Evolutionary conservation across 345 rosid genomes (phyloP).

Genomic region (Euphorbia pulcherrima): DNA sequence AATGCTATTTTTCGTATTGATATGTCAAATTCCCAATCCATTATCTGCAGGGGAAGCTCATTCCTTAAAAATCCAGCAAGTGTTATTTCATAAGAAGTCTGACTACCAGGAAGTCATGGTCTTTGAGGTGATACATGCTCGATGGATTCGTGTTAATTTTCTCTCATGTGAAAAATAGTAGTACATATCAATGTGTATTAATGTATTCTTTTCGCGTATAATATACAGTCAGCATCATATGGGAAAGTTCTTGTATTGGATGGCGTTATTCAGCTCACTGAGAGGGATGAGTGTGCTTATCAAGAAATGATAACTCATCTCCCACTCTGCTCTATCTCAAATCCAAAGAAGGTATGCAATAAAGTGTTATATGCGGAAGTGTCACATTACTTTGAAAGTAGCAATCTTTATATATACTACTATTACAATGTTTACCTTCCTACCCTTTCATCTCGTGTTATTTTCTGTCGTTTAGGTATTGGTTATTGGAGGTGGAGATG

Average conservation of each 20-base stretch:
- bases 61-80: constrained; percentile 79
- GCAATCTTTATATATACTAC: not conserved
- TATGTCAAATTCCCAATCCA: no score
- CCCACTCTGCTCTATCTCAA: constrained; percentile 82
- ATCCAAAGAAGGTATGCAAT: constrained; percentile 68
- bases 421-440: not conserved
- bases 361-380: not conserved
- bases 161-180: no score
- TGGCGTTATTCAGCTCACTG: constrained; percentile 93
- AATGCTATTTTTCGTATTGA: no score
- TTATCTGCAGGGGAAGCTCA: constrained; percentile 82
- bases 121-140: constrained; percentile 67
- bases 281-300: constrained; percentile 97
- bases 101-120: constrained; percentile 88
- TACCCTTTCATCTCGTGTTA: not conserved
- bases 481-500: constrained; percentile 98
- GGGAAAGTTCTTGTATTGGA: constrained; percentile 94
- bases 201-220: not conserved
- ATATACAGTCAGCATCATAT: constrained; percentile 76
- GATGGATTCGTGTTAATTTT: not conserved
- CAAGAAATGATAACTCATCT: constrained; percentile 99
- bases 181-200: not conserved
- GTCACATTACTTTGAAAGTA: not conserved
- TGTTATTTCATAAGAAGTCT: constrained; percentile 77
- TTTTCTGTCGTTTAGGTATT: constrained; percentile 47